A percentile compares a stretch with the other conserved stretches of the same genome.
phyloP scores from a whole-genome alignment of 164 flowering plant genomes.

The Vitis rupestris region DNA sequence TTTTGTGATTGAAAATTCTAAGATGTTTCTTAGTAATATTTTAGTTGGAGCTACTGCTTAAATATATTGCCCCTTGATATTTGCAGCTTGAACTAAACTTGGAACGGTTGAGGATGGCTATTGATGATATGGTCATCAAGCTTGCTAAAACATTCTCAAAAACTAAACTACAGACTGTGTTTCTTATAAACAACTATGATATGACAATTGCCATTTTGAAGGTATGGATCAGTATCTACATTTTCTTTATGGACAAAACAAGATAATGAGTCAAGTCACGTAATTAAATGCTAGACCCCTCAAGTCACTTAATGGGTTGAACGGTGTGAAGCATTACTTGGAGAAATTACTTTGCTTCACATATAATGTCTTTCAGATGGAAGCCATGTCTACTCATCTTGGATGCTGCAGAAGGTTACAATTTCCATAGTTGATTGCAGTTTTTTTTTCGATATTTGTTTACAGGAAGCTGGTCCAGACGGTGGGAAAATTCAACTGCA shows the following conservation, averaged over 20 bases:
- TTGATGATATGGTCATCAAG: slow-evolving; percentile 88
- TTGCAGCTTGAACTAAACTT: slow-evolving; percentile 87
- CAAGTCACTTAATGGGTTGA: background rate
- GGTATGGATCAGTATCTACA: slow-evolving; percentile 37
- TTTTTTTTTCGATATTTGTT: background rate
- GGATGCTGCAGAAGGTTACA: background rate
- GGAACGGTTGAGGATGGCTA: slow-evolving; percentile 91
- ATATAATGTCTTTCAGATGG: background rate
- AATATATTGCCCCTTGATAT: background rate
- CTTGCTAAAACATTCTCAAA: slow-evolving; percentile 70
- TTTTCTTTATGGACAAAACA: background rate
- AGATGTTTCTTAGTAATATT: background rate
- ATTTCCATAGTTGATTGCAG: background rate
- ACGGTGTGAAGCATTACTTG: background rate
- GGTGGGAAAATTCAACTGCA: slow-evolving; percentile 89
- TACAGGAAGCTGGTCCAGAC: slow-evolving; percentile 90
- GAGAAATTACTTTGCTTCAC: background rate
- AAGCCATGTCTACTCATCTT: background rate
- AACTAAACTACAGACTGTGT: slow-evolving; percentile 79
- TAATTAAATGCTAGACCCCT: too few species aligned
- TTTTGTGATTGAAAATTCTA: background rate
- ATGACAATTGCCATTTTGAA: slow-evolving; percentile 89
- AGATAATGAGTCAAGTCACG: background rate
- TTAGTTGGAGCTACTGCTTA: background rate
- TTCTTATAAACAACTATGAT: slow-evolving; percentile 96